Evolutionary conservation across 1,284 basidiomycete genomes (phyloP), one percentile per base, ranked within the genome.

Genomic region (Lignosus rhinocerotis): DNA sequence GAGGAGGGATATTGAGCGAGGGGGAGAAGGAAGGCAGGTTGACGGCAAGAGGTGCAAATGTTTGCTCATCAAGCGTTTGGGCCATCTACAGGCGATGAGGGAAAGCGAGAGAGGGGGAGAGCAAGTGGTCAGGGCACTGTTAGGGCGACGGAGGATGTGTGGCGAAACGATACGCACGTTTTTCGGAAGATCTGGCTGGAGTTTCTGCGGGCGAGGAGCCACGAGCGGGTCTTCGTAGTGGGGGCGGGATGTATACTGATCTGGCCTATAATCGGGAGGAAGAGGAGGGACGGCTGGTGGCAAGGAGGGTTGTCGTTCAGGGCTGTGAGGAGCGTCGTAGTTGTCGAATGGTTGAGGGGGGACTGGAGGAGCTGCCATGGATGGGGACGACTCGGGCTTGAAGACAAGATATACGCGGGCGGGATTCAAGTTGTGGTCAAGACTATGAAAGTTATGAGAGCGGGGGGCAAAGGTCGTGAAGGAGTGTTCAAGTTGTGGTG

Each of bases 201-300:
- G 56, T 54, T 83, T 79, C 60, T 87, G 84, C 0, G 88, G 85
- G n/a, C 84, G 77, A 5, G 89, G 89, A 0, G 88, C 88, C 7
- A 80, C 81, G 8, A 91, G 76, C 0, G 87, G 86, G 17, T 82
- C 75, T 61, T 80, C 80, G 56, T 80, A 84, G 60, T 85, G 83
- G 21, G 83, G 83, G 3, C 62, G 63, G 1, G 72, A 72, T 17
- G 54, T 68, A 59, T 53, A 62, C 65, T 56, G 64, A 56, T 62
- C 68, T 14, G 63, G 61, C 34, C 63, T 58, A 56, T 74, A 75
- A 31, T 73, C 63, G 2, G 75, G 73, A 8, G 80, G 80, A 1
- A 74, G 70, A n/a, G 80, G 79, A 2, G 80, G 80, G 0, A 80
- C 33, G 10, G 74, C 69, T 0, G 79, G 79, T 6, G 76, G 74